Percentiles rank a stretch among this genome's conserved stretches.
Evolutionary conservation across 192 early-diverging fungal genomes (phyloP).

Genomic region (Gryganskiella cystojenkinii): DNA sequence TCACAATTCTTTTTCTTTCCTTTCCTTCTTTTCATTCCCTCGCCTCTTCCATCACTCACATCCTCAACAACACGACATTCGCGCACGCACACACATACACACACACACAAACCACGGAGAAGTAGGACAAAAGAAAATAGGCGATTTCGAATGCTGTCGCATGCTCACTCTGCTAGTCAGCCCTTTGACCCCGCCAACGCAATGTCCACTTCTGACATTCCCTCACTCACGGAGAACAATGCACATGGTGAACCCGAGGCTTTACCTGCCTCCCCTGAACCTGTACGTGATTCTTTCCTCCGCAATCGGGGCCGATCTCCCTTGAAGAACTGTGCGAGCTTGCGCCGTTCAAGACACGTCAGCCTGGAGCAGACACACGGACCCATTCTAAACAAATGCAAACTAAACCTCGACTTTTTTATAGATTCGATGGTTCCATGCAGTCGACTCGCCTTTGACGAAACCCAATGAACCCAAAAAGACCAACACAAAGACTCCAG

Average conservation of each 20-base stretch:
- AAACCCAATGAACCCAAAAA: conserved; percentile 37
- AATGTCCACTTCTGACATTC: neutral
- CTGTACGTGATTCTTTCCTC: conserved; percentile 8
- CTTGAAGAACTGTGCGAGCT: neutral
- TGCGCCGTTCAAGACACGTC: no score
- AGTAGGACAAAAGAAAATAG: no score
- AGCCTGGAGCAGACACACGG: neutral
- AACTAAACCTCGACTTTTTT: neutral
- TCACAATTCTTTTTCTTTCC: neutral
- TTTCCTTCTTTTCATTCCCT: neutral
- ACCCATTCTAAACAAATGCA: neutral
- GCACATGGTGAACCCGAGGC: conserved; percentile 6
- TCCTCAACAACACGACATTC: conserved; percentile 5
- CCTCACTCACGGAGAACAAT: neutral
- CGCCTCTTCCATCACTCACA: neutral
- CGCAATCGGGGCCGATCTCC: no score
- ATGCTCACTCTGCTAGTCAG: neutral
- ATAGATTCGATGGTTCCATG: conserved; percentile 62
- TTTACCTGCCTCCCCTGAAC: conserved; percentile 15
- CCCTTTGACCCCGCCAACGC: neutral
- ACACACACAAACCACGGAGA: no score
- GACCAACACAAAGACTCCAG: conserved; percentile 30
- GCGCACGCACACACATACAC: no score
- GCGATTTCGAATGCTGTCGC: no score
- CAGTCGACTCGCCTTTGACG: conserved; percentile 56